Evolutionary conservation across 2,329 filamentous ascomycete species (phyloP).

Genomic region (Talaromyces sp.): DNA sequence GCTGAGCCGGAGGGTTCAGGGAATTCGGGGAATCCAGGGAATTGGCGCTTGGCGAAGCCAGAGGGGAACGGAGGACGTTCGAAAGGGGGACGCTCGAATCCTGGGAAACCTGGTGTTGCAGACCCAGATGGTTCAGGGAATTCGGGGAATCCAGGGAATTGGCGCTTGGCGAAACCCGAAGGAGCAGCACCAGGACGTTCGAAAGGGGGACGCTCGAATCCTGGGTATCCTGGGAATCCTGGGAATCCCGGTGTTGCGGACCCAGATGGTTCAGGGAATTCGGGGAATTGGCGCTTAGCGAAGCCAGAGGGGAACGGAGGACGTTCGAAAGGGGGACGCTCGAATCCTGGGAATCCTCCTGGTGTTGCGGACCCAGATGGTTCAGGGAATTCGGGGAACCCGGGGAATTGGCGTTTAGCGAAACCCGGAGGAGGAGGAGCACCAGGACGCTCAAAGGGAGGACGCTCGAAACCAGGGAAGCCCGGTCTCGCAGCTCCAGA

Average conservation of each 20-base stretch:
- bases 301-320: no score
- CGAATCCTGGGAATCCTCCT: background rate
- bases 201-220: background rate
- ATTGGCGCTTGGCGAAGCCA: background rate
- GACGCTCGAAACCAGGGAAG: background rate
- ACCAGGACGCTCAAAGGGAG: background rate
- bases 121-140: background rate
- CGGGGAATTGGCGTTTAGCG: background rate
- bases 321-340: background rate
- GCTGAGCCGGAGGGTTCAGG: background rate
- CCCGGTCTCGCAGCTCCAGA: background rate
- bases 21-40: no score
- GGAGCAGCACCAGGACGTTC: background rate
- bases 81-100: background rate
- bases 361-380: background rate
- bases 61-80: background rate
- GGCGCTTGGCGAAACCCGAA: background rate
- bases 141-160: background rate
- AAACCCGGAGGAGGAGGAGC: background rate
- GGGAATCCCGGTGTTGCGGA: background rate
- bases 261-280: constrained; percentile 2
- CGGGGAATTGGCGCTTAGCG: background rate
- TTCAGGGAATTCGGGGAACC: background rate
- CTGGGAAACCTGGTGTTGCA: background rate
- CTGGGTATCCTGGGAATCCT: background rate